Conservation (phyloP, 371 early-diverging fungal genomes). For the Conidiobolus incongruus region DNA sequence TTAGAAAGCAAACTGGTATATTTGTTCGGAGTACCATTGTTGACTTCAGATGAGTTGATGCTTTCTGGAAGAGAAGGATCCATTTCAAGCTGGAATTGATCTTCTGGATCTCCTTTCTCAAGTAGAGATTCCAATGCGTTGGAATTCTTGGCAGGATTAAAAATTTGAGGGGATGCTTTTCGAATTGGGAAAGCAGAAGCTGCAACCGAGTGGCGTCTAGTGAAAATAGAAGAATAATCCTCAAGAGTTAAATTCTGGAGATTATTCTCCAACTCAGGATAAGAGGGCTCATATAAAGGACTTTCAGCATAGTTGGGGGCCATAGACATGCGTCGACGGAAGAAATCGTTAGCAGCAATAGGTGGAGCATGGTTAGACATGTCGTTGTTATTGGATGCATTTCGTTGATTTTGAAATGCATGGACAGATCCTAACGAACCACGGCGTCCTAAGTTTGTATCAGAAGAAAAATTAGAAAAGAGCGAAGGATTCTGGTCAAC, state of each 20-base stretch:
- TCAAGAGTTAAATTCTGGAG: not conserved
- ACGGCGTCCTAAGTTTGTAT: no score
- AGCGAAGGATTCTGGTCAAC: no score
- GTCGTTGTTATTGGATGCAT: not conserved
- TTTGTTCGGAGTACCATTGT: no score
- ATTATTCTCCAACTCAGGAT: not conserved
- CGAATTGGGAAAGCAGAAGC: constrained; percentile 4
- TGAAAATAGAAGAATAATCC: not conserved
- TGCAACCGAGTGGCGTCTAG: constrained; percentile 2
- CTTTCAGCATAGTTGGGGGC: not conserved
- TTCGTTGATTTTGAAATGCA: not conserved
- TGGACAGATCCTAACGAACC: no score
- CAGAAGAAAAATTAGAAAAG: no score
- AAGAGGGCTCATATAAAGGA: constrained; percentile 1
- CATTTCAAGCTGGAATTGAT: no score
- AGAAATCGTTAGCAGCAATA: not conserved
- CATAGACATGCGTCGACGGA: not conserved
- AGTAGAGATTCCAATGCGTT: not conserved
- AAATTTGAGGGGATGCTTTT: not conserved
- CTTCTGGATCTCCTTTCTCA: not conserved
- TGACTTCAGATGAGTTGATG: no score
- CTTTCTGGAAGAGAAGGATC: no score
- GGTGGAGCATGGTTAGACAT: not conserved
- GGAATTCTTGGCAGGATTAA: not conserved
- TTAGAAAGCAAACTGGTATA: no score